These are phyloP conservation scores for Chalaropsis thielavioides DNA, from an alignment of 2,329 filamentous ascomycete genomes.

Conservation along the genomic window DNA sequence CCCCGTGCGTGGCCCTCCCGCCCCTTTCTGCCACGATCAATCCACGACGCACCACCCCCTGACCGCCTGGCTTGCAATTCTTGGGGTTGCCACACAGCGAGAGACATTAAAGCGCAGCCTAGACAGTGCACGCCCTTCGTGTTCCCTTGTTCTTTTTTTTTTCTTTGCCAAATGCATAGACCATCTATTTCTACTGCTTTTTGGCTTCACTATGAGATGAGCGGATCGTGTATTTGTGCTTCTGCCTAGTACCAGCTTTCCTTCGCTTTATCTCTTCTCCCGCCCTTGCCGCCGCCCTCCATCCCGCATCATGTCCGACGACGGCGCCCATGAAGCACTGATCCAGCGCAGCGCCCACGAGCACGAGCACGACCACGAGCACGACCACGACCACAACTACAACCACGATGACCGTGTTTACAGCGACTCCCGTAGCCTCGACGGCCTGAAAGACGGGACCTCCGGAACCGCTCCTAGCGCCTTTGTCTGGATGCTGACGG, in stretches of 20 bases:
- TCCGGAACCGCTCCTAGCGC: conserved; percentile 26
- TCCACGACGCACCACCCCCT: too few relatives aligned
- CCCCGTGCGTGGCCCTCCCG: not conserved
- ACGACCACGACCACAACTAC: conserved; percentile 20
- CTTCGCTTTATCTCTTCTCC: not conserved
- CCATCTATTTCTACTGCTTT: not conserved
- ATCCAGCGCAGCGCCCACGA: conserved; percentile 16
- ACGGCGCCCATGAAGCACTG: conserved; percentile 9
- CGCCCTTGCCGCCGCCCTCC: not conserved
- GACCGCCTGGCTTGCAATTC: too few relatives aligned
- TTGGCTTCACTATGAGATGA: not conserved
- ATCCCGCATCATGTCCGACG: conserved; percentile 4
- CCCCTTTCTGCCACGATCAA: not conserved
- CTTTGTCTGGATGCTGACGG: conserved; percentile 47
- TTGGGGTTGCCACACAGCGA: not conserved
- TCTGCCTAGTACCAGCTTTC: conserved; percentile 1
- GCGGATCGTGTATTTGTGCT: not conserved
- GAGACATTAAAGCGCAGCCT: not conserved
- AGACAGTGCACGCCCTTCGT: not conserved
- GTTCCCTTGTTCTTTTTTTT: conserved; percentile 1
- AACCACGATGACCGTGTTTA: conserved; percentile 18
- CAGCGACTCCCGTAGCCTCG: conserved; percentile 15
- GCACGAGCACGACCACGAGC: conserved; percentile 25
- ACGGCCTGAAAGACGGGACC: conserved; percentile 18
- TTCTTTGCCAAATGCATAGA: not conserved